Base-by-base conservation (phyloP, 192 early-diverging fungal genomes). In the Coemansia sp. region DNA sequence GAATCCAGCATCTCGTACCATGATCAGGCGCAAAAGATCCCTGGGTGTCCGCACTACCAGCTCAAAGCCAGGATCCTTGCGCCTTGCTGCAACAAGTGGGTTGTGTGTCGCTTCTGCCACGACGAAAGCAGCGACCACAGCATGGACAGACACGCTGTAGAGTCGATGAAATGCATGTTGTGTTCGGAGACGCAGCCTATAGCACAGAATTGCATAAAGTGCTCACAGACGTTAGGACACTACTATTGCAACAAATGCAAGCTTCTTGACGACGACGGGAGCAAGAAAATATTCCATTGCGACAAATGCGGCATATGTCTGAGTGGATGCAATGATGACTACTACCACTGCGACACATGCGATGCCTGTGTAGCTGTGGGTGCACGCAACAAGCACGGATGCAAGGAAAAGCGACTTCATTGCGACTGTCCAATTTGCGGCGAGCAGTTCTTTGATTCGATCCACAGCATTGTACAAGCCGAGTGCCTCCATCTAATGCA, bases 391-490 rank as follows among this genome's bases (percentile, higher is more conserved):
- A 83, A 83, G 11, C 96, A 99, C 74, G 86, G 89, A 53, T 99
- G 96, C 69, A 93, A 92, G 53, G 96, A 99, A 73, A 84, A 89
- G 55, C 93, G 91, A 45, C 65, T 99, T 40, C 93, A 96, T 64
- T 86, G 88, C 59, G 91, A 97, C 72, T 99, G 96, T 62, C 95
- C 95, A 6, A 96, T 99, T 60, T 99, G 96, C 82, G 93, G 94
- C 25, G 95, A 99, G 67, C 90, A 89, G 71, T 89, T 99, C 84
- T 94, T 95, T 59, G 96, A 91, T 9, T 95, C 92, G 4, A 89
- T 89, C 2, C 85, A 86, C 10, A 85, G 84, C 0, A 88, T 95
- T 3, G 68, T 82, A n/a, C 79, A 82, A 55, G 59, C 74, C 5
- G 49, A 87, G 3, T 99, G 96, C 72, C 90, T 92, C 4, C 96